Evolutionary conservation across 495 filamentous ascomycete genomes (phyloP).

Genomic region (Trichoderma erinaceum): DNA sequence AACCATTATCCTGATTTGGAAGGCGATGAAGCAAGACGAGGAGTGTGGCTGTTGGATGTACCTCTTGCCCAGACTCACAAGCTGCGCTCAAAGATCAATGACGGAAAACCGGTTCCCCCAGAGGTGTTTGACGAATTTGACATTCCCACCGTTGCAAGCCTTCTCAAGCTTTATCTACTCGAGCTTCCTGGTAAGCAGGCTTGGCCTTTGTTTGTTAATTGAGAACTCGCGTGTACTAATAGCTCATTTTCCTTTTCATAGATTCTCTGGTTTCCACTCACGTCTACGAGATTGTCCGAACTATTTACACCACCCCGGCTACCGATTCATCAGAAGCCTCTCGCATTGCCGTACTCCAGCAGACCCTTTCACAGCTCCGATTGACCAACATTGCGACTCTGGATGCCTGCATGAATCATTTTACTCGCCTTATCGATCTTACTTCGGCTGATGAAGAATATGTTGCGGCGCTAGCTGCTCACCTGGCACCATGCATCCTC

Average conservation of each 20-base stretch:
- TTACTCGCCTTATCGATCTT: slow-evolving; percentile 91
- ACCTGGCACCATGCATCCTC: slow-evolving; percentile 80
- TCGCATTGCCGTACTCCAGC: slow-evolving; percentile 88
- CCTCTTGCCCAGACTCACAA: slow-evolving; percentile 80
- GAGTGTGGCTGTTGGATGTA: slow-evolving; percentile 91
- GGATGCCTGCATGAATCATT: slow-evolving; percentile 96
- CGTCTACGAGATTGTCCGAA: slow-evolving; percentile 98
- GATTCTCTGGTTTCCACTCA: slow-evolving; percentile 97
- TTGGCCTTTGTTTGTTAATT: not conserved
- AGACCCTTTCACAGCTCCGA: slow-evolving; percentile 87
- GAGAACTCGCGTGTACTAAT: not conserved
- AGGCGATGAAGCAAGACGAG: slow-evolving; percentile 87
- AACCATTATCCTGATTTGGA: slow-evolving; percentile 96
- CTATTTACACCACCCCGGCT: slow-evolving; percentile 83
- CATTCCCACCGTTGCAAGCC: slow-evolving; percentile 86
- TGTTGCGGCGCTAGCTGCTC: slow-evolving; percentile 65
- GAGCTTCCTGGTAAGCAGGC: slow-evolving; percentile 76
- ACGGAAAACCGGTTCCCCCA: slow-evolving; percentile 71
- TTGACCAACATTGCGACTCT: slow-evolving; percentile 97
- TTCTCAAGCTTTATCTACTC: slow-evolving; percentile 90
- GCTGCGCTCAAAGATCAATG: slow-evolving; percentile 75
- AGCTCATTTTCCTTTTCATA: slow-evolving; percentile 29
- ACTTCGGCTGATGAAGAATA: slow-evolving; percentile 93
- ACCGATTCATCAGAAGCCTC: slow-evolving; percentile 58
- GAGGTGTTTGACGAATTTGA: slow-evolving; percentile 81